These are phyloP conservation scores for Polygonum aviculare DNA, from an alignment of 148 eudicot species.

Conservation along the genomic window DNA sequence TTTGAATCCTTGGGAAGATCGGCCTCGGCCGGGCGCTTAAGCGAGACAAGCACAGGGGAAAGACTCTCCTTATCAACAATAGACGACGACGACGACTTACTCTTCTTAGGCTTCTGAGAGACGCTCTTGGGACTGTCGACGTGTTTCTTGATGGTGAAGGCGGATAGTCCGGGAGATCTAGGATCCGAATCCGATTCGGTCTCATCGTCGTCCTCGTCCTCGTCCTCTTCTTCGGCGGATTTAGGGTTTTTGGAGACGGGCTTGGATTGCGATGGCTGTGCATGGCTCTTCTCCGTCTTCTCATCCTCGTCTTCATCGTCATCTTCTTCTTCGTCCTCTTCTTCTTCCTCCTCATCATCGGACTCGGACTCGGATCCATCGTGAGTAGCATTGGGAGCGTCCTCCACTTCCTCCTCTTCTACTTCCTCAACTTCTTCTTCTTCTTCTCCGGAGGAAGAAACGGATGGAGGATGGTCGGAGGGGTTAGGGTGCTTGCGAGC, in stretches of 20 bases:
- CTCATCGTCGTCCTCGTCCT: slow-evolving; percentile 16
- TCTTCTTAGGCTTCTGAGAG: slow-evolving; percentile 13
- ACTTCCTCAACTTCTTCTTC: slow-evolving; percentile 8
- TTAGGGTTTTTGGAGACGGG: slow-evolving; percentile 4
- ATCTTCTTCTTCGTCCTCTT: slow-evolving; percentile 5
- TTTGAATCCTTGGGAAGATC: slow-evolving; percentile 12
- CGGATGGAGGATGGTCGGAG: slow-evolving; percentile 25
- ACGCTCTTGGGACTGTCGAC: slow-evolving; percentile 10
- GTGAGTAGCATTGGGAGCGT: neutral
- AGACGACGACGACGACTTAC: neutral
- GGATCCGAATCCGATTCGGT: slow-evolving; percentile 17
- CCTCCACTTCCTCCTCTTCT: slow-evolving; percentile 11
- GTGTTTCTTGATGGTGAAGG: slow-evolving; percentile 24
- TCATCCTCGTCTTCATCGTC: slow-evolving; percentile 16
- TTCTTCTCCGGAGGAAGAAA: slow-evolving; percentile 24
- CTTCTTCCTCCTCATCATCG: slow-evolving; percentile 18
- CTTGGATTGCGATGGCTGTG: neutral
- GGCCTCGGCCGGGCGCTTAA: slow-evolving; percentile 16
- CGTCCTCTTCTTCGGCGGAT: neutral
- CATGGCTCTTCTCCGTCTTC: neutral
- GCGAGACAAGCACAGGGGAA: neutral
- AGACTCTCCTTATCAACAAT: slow-evolving; percentile 3
- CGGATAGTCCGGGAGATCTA: slow-evolving; percentile 20
- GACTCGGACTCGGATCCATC: slow-evolving; percentile 2
- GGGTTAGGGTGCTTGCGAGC: slow-evolving; percentile 24